Percentiles rank a stretch among this genome's conserved stretches.
These are phyloP conservation scores for Alternaria burnsii DNA, from an alignment of 2,329 filamentous ascomycete genomes.

Conservation along the genomic window DNA sequence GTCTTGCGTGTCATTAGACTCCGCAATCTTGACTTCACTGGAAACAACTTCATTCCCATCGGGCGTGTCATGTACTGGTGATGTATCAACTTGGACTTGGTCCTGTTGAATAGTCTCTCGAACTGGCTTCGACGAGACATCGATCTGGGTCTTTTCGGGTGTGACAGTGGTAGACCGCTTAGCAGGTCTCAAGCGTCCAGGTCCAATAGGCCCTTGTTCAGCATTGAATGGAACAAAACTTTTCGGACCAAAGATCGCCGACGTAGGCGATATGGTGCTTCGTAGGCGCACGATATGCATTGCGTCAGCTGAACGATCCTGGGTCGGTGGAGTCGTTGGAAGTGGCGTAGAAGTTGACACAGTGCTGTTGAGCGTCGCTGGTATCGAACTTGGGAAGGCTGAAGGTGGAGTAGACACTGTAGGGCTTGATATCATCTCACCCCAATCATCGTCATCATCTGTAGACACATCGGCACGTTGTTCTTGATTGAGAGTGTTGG, in stretches of 20 bases:
- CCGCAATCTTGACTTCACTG: not conserved
- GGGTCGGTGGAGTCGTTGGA: slow-evolving; percentile 17
- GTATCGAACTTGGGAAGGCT: slow-evolving; percentile 18
- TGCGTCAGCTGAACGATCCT: slow-evolving; percentile 25
- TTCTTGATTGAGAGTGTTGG: slow-evolving; percentile 9
- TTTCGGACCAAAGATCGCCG: slow-evolving; percentile 41
- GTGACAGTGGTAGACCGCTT: slow-evolving; percentile 21
- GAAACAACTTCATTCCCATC: not conserved
- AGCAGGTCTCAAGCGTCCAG: slow-evolving; percentile 37
- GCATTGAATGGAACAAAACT: slow-evolving; percentile 36
- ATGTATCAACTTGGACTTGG: not conserved
- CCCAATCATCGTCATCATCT: slow-evolving; percentile 50
- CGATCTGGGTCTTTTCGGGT: slow-evolving; percentile 18
- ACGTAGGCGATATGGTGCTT: slow-evolving; percentile 46
- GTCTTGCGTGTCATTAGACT: not conserved
- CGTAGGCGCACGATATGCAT: slow-evolving; percentile 45
- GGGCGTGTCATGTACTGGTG: not conserved
- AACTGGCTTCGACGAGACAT: not conserved
- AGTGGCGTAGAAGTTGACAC: slow-evolving; percentile 23
- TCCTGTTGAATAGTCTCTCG: not conserved
- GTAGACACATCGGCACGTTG: slow-evolving; percentile 4
- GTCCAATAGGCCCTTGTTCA: slow-evolving; percentile 43
- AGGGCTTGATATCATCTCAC: slow-evolving; percentile 52
- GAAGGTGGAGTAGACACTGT: slow-evolving; percentile 33
- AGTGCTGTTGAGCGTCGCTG: slow-evolving; percentile 17